A percentile compares a stretch with the other conserved stretches of the same genome.
Evolutionary conservation across 2,329 filamentous ascomycete species (phyloP).

Genomic region (Tolypocladium tundrense): DNA sequence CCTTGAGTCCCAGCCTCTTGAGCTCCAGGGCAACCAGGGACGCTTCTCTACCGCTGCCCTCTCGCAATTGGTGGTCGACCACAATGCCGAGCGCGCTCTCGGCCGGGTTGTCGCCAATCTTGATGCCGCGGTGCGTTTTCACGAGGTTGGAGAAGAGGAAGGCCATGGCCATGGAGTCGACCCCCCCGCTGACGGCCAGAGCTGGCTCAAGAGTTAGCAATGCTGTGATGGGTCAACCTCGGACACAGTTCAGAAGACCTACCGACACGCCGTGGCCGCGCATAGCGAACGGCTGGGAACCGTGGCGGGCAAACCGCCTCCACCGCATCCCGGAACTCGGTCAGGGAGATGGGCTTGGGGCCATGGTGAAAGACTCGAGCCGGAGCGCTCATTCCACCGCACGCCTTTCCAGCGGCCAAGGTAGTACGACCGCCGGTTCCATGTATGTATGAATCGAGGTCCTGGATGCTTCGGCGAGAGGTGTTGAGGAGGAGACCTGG

Average conservation of each 20-base stretch:
- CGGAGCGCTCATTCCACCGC: conserved; percentile 24
- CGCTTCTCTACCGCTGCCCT: conserved; percentile 43
- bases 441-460: neutral
- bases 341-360: conserved; percentile 24
- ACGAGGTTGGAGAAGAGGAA: conserved; percentile 51
- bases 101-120: conserved; percentile 35
- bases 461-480: neutral
- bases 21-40: conserved; percentile 30
- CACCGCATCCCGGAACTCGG: conserved; percentile 36
- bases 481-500: neutral
- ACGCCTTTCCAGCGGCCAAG: neutral
- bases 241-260: conserved; percentile 8
- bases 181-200: conserved; percentile 81
- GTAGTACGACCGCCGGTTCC: neutral
- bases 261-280: conserved; percentile 31
- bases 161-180: conserved; percentile 96
- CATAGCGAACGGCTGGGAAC: conserved; percentile 30
- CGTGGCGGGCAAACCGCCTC: conserved; percentile 37
- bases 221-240: neutral
- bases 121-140: conserved; percentile 19
- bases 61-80: conserved; percentile 48
- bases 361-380: conserved; percentile 24
- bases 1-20: conserved; percentile 23
- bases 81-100: conserved; percentile 34
- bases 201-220: conserved; percentile 29